Evolutionary conservation across 2,329 filamentous ascomycete genomes (phyloP).

Genomic region (Sordariomycetes sp.): DNA sequence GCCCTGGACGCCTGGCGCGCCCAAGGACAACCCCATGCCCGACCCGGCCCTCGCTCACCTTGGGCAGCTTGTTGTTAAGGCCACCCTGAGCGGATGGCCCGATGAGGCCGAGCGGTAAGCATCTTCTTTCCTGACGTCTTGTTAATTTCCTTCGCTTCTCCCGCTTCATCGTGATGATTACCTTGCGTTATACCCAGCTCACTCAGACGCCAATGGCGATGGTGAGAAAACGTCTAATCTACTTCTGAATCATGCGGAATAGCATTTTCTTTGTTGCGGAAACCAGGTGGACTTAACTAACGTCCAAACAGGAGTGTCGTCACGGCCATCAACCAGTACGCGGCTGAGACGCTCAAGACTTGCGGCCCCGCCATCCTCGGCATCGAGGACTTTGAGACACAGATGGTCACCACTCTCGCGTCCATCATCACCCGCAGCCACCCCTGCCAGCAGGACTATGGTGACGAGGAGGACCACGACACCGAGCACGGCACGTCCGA

Average conservation of each 20-base stretch:
- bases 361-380: slow-evolving; percentile 79
- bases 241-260: slow-evolving; percentile 18
- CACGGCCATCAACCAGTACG: slow-evolving; percentile 88
- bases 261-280: slow-evolving; percentile 9
- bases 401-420: slow-evolving; percentile 61
- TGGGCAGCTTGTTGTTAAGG: slow-evolving; percentile 70
- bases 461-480: slow-evolving; percentile 67
- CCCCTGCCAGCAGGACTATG: slow-evolving; percentile 83
- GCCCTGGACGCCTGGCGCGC: slow-evolving; percentile 28
- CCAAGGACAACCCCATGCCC: slow-evolving; percentile 53
- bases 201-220: slow-evolving; percentile 90
- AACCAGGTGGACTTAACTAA: slow-evolving; percentile 22
- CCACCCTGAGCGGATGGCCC: slow-evolving; percentile 74
- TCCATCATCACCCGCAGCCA: slow-evolving; percentile 82
- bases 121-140: slow-evolving; percentile 6
- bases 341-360: slow-evolving; percentile 79
- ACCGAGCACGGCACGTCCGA: slow-evolving; percentile 70
- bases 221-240: slow-evolving; percentile 64
- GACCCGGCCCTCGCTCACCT: slow-evolving; percentile 41
- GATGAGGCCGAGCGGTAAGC: slow-evolving; percentile 92
- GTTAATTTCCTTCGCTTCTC: slow-evolving; percentile 4
- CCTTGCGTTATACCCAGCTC: slow-evolving; percentile 97
- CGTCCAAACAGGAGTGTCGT: slow-evolving; percentile 56
- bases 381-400: slow-evolving; percentile 52
- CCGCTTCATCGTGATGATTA: slow-evolving; percentile 60